Percentiles rank a stretch among this genome's conserved stretches.
phyloP scores from a whole-genome alignment of 257 asterid genomes.

The Nicotiana tomentosiformis region DNA sequence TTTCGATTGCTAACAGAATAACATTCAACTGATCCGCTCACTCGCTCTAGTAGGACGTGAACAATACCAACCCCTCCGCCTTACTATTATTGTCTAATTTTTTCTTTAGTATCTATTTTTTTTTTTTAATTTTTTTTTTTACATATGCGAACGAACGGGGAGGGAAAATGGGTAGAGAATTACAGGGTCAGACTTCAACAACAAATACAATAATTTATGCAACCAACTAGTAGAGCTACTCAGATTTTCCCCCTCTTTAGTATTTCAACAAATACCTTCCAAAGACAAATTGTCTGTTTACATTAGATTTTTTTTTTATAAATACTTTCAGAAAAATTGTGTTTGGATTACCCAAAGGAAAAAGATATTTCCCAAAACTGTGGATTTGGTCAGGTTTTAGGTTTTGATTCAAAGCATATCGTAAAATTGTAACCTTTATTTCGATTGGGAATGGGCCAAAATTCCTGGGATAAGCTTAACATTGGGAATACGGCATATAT shows the following conservation, averaged over 20 bases:
- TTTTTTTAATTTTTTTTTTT: no score
- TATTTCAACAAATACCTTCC: neutral
- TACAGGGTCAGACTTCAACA: no score
- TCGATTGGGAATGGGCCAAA: neutral
- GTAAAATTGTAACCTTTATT: neutral
- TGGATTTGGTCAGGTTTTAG: no score
- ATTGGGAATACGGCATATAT: neutral
- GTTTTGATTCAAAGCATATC: neutral
- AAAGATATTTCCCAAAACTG: neutral
- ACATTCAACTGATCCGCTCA: neutral
- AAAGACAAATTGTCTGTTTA: neutral
- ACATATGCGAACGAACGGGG: no score
- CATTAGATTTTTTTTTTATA: no score
- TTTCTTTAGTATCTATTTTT: no score
- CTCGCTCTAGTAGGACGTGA: conserved; percentile 8
- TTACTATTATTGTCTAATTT: neutral
- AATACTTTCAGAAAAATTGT: neutral
- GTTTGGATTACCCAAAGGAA: neutral
- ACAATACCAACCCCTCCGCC: neutral
- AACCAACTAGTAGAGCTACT: no score
- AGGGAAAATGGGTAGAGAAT: no score
- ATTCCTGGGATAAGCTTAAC: neutral
- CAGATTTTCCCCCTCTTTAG: neutral
- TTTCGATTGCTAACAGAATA: neutral
- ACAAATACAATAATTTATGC: no score